A percentile compares a stretch with the other conserved stretches of the same genome.
phyloP scores from a whole-genome alignment of 176 grass and related monocot genomes.

The Cocos nucifera region DNA sequence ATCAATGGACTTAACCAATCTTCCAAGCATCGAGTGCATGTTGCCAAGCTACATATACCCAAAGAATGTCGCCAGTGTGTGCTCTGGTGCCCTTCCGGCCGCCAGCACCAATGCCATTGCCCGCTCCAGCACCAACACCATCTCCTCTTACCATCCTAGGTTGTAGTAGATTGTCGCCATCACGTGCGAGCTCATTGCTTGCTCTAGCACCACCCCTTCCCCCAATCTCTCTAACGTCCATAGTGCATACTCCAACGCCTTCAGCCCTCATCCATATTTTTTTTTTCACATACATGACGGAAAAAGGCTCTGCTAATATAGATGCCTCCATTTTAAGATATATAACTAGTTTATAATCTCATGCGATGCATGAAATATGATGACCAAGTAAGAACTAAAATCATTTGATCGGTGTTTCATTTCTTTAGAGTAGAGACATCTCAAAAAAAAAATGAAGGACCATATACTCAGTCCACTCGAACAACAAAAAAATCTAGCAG shows the following conservation, averaged over 20 bases:
- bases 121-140: constrained; percentile 68
- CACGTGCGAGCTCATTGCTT: constrained; percentile 93
- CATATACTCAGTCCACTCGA: too few species aligned
- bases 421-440: too few species aligned
- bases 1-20: constrained; percentile 76
- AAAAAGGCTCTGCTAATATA: too few species aligned
- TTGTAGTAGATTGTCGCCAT: constrained; percentile 84
- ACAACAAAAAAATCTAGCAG: too few species aligned
- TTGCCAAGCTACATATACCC: constrained; percentile 98
- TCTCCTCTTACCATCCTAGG: constrained; percentile 57
- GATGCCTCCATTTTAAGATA: too few species aligned
- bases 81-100: neutral
- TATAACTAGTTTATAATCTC: too few species aligned
- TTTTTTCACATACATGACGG: too few species aligned
- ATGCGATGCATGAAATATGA: too few species aligned
- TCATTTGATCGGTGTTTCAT: too few species aligned
- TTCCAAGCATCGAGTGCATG: constrained; percentile 87
- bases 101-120: constrained; percentile 24
- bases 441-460: too few species aligned
- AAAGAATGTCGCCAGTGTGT: constrained; percentile 68
- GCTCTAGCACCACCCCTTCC: constrained; percentile 63
- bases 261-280: constrained; percentile 37
- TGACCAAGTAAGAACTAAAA: too few species aligned
- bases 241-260: constrained; percentile 81
- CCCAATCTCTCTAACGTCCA: constrained; percentile 73